Evolutionary conservation across 257 asterid genomes (phyloP), one percentile per base, ranked within the genome.

Genomic region (Vinca minor): DNA sequence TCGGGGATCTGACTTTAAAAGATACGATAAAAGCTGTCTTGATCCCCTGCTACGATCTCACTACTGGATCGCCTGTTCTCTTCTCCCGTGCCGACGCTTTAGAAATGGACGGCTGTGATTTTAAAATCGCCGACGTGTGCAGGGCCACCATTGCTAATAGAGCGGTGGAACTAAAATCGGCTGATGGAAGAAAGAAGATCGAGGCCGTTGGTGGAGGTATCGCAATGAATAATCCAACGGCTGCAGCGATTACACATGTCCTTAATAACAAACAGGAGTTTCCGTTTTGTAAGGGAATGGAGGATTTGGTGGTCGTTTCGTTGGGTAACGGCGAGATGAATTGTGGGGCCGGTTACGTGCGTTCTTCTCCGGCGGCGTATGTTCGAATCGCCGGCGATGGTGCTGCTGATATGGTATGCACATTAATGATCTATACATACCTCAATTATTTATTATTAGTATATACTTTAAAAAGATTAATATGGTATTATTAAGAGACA

Each of bases 341-440:
- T 21, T 59, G 83, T 35, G 71, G 13, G 1, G 5, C 52, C 48
- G 66, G 70, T 31, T 74, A 65, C 34, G 14, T 56, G 1, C 47
- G 3, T 8, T 59, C 78, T 4, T 65, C 79, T 6, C 78, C 73
- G 49, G 59, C 69, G n/a, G 64, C 81, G 0, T 74, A 72, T 4
- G 72, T 85, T 39, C 69, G 73, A 45, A 81, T 90, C 12, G 91
- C 94, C 71, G 97, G 87, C n/a, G 81, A 85, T 47, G 94, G 92
- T 35, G 94, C 95, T 59, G 84, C 95, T 71, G 95, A 90, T 83
- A 82, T 85, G 90, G 97, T 89, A 74, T n/a, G n/a, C n/a, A n/a
- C n/a, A n/a, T n/a, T n/a, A n/a, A n/a, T n/a, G n/a, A n/a, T n/a
- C n/a, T n/a, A n/a, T n/a, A n/a, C n/a, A n/a, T n/a, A n/a, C n/a